These are phyloP conservation scores for Claviceps paspali DNA, from an alignment of 2,329 filamentous ascomycete genomes.

Conservation along the genomic window DNA sequence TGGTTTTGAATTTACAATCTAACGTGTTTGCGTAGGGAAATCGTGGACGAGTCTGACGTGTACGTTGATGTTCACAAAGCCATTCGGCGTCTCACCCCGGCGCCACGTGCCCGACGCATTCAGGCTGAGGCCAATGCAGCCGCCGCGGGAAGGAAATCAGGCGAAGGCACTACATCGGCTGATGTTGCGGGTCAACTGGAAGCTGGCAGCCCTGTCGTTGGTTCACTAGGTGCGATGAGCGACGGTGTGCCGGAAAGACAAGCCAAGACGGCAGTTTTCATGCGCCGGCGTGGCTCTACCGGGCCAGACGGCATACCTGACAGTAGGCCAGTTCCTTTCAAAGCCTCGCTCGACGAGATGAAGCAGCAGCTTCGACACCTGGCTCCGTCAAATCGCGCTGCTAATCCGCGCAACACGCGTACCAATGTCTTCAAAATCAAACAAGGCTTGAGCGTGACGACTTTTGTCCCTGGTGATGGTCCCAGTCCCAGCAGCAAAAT, in stretches of 20 bases:
- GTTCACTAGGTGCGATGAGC: conserved; percentile 21
- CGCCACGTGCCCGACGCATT: conserved; percentile 54
- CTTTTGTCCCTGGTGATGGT: conserved; percentile 4
- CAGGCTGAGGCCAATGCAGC: conserved; percentile 21
- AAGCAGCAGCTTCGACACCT: conserved; percentile 44
- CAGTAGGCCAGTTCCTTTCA: conserved; percentile 34
- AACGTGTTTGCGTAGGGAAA: conserved; percentile 48
- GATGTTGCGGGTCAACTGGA: conserved; percentile 29
- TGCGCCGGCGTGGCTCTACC: conserved; percentile 42
- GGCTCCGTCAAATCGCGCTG: conserved; percentile 51
- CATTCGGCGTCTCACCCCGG: conserved; percentile 74
- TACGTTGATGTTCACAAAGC: conserved; percentile 98
- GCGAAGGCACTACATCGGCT: conserved; percentile 16
- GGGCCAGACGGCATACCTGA: conserved; percentile 36
- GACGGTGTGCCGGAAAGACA: conserved; percentile 28
- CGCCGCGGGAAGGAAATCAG: conserved; percentile 16
- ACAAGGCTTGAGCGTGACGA: conserved; percentile 17
- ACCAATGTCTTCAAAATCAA: conserved; percentile 55
- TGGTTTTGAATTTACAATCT: conserved; percentile 2
- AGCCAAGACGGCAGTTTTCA: conserved; percentile 39
- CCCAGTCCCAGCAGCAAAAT: conserved; percentile 3
- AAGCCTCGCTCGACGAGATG: conserved; percentile 47
- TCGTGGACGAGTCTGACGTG: conserved; percentile 96
- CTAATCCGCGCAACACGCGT: conserved; percentile 44
- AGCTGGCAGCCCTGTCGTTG: conserved; percentile 14